Evolutionary conservation across 2,329 filamentous ascomycete genomes (phyloP).

Genomic region (Neophaeococcomyces aloes): DNA sequence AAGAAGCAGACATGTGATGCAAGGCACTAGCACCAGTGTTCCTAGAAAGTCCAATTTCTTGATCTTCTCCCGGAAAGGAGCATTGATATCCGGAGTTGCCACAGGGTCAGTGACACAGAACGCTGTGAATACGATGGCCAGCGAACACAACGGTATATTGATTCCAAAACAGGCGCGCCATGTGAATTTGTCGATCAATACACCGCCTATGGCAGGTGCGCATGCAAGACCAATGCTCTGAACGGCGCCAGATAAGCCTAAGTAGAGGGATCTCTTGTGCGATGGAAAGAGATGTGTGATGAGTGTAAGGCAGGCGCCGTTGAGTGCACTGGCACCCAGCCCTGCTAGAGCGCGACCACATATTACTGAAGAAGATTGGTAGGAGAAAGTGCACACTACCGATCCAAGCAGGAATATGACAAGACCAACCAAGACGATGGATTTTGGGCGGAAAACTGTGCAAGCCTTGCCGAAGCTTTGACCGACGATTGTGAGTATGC

Average conservation of each 20-base stretch:
- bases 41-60: slow-evolving; percentile 26
- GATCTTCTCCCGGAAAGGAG: slow-evolving; percentile 18
- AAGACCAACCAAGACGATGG: slow-evolving; percentile 19
- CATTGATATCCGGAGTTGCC: not conserved
- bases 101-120: not conserved
- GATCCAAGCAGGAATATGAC: slow-evolving; percentile 19
- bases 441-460: slow-evolving; percentile 26
- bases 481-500: slow-evolving; percentile 1
- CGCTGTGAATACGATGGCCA: not conserved
- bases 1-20: slow-evolving; percentile 21
- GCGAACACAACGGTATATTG: slow-evolving; percentile 34
- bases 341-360: slow-evolving; percentile 26
- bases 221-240: slow-evolving; percentile 23
- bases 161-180: slow-evolving; percentile 33
- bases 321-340: slow-evolving; percentile 19
- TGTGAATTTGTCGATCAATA: slow-evolving; percentile 25
- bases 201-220: slow-evolving; percentile 28
- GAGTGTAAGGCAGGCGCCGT: slow-evolving; percentile 16
- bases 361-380: slow-evolving; percentile 19
- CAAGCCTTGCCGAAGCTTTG: slow-evolving; percentile 22
- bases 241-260: slow-evolving; percentile 21
- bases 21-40: slow-evolving; percentile 26
- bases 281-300: slow-evolving; percentile 21
- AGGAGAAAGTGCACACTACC: slow-evolving; percentile 17
- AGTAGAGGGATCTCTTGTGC: slow-evolving; percentile 22